phyloP scores from a whole-genome alignment of 305 asterid genomes.

The Striga hermonthica region DNA sequence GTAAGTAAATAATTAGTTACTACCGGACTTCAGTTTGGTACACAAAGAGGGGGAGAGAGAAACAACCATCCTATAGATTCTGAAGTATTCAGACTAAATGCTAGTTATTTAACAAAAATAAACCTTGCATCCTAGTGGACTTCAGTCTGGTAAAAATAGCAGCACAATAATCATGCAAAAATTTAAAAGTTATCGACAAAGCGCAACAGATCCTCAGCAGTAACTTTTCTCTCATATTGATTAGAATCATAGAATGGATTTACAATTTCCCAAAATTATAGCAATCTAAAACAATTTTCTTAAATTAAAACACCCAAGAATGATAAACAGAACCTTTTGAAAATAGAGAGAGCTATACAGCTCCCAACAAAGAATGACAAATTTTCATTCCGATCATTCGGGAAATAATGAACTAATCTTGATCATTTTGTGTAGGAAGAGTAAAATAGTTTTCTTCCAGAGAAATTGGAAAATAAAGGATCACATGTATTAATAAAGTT shows the following conservation, averaged over 20 bases:
- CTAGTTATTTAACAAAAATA: constrained; percentile 17
- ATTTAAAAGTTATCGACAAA: not conserved
- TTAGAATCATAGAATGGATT: not conserved
- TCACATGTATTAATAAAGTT: no score
- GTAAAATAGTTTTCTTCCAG: no score
- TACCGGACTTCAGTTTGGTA: no score
- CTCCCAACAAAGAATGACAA: constrained; percentile 4
- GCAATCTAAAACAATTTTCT: not conserved
- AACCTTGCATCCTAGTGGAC: not conserved
- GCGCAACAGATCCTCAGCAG: not conserved
- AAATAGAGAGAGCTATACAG: not conserved
- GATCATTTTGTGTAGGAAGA: no score
- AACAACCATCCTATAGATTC: constrained; percentile 3
- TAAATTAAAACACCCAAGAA: not conserved
- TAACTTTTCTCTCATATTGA: not conserved
- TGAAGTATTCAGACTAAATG: not conserved
- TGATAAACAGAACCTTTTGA: not conserved
- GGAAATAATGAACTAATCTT: not conserved
- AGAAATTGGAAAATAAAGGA: no score
- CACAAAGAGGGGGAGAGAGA: not conserved
- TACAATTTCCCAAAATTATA: no score
- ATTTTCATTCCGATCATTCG: not conserved
- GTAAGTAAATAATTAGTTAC: no score
- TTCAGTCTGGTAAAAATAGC: constrained; percentile 1
- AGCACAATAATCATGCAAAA: not conserved